Base-by-base conservation (phyloP, 2,329 filamentous ascomycete genomes). In the Orbilia oligospora region DNA sequence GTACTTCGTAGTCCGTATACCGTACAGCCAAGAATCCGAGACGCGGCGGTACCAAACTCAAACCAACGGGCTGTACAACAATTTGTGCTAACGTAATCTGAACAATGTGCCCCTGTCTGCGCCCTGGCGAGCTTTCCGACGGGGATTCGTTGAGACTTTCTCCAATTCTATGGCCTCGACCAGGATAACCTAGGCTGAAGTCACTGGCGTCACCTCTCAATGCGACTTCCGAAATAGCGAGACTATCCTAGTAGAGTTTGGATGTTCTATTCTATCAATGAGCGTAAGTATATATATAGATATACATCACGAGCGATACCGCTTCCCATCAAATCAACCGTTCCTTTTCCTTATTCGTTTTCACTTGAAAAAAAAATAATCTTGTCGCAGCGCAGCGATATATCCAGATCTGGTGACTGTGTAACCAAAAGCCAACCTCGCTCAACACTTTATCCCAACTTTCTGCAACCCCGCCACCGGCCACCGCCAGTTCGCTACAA, bases 181-280 rank as follows among this genome's bases (percentile, higher is more conserved):
- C 12, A 16, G 53, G 53, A 22, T 58, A 16, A 14, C 24, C 51
- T 55, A 36, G 51, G 51, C 51, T 30, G 51, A 55, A 55, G 51
- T 33, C 53, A n/a, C 53, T 38, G 53, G 20, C 30, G 53, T 58
- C 53, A 41, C 53, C 30, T 58, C 53, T 58, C 53, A 58, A 58
- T 38, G 30, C 53, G 53, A 58, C 30, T 58, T 58, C 53, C 53
- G 16, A 58, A 58, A 36, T 27, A 58, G 30, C 27, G 30, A 38
- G 18, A 12, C 30, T 3, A 2, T 30, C n/a, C n/a, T 18, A 5
- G 27, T 16, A 20, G 0, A 5, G 20, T 12, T 24, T 24, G 48
- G 16, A 51, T 2, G 14, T 22, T 24, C 8, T 41, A 14, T n/a
- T 3, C 53, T 14, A 16, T 36, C 30, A n/a, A 46, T 12, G 44